Conservation (phyloP, 2,329 filamentous ascomycete species). For the Curvularia spicifera region DNA sequence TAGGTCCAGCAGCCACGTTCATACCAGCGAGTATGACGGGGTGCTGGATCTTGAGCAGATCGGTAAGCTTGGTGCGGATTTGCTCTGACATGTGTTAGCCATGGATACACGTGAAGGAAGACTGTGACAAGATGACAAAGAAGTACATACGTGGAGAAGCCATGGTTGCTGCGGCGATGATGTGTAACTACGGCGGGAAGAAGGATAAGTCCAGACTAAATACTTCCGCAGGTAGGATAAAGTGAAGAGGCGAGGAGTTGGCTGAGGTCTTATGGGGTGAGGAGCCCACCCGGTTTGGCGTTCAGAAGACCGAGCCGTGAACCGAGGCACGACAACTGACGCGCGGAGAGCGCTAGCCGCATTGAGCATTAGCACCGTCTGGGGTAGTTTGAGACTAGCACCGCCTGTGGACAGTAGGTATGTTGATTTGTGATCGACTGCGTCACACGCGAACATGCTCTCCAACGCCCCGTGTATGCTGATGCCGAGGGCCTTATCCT, state of each 20-base stretch:
- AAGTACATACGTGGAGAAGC: conserved; percentile 76
- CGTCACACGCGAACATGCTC: conserved; percentile 27
- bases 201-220: conserved; percentile 5
- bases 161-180: conserved; percentile 58
- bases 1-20: conserved; percentile 97
- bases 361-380: conserved; percentile 16
- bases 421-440: conserved; percentile 11
- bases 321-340: conserved; percentile 33
- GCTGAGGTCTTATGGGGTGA: conserved; percentile 28
- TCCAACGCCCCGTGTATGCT: conserved; percentile 11
- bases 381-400: conserved; percentile 18
- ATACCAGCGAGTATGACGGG: conserved; percentile 95
- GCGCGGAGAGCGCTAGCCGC: conserved; percentile 23
- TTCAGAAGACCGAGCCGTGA: conserved; percentile 22
- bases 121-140: neutral
- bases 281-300: conserved; percentile 18
- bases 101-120: conserved; percentile 26
- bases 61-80: conserved; percentile 89
- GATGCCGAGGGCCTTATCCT: neutral
- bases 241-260: conserved; percentile 16
- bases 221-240: neutral
- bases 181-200: neutral
- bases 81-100: conserved; percentile 65
- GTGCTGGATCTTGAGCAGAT: conserved; percentile 98
- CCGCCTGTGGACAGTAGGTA: neutral